Conservation (phyloP, 2,329 filamentous ascomycete species). For the Monosporascus sp. region DNA sequence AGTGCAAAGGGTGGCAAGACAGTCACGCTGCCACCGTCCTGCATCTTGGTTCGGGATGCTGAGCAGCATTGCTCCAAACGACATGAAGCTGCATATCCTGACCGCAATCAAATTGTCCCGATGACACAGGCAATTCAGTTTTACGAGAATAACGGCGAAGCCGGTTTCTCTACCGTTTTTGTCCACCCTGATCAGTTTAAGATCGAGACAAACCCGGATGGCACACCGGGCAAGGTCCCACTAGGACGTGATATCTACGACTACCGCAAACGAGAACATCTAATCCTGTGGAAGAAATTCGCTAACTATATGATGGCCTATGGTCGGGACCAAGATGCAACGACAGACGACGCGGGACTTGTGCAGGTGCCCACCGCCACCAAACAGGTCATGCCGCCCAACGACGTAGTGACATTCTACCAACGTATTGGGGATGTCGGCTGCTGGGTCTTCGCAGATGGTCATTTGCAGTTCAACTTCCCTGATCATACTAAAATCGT, state of each 20-base stretch:
- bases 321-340: constrained; percentile 61
- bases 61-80: constrained; percentile 63
- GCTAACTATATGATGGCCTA: constrained; percentile 71
- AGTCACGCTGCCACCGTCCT: constrained; percentile 59
- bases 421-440: constrained; percentile 76
- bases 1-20: constrained; percentile 43
- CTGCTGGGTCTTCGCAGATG: constrained; percentile 76
- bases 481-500: constrained; percentile 84
- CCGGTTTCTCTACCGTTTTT: constrained; percentile 57
- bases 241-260: constrained; percentile 60
- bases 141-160: constrained; percentile 64
- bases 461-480: constrained; percentile 82
- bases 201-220: constrained; percentile 48
- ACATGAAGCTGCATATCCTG: constrained; percentile 47
- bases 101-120: constrained; percentile 57
- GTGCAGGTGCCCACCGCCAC: constrained; percentile 33
- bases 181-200: constrained; percentile 59
- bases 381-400: constrained; percentile 36
- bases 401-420: constrained; percentile 70
- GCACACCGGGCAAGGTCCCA: constrained; percentile 55
- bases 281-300: constrained; percentile 68
- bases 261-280: constrained; percentile 59
- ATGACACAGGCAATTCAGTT: constrained; percentile 64
- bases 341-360: constrained; percentile 39
- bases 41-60: constrained; percentile 65